Evolutionary conservation across 108 stramenopile genomes (phyloP).

Genomic region (Pseudonitzschia multistriata): DNA sequence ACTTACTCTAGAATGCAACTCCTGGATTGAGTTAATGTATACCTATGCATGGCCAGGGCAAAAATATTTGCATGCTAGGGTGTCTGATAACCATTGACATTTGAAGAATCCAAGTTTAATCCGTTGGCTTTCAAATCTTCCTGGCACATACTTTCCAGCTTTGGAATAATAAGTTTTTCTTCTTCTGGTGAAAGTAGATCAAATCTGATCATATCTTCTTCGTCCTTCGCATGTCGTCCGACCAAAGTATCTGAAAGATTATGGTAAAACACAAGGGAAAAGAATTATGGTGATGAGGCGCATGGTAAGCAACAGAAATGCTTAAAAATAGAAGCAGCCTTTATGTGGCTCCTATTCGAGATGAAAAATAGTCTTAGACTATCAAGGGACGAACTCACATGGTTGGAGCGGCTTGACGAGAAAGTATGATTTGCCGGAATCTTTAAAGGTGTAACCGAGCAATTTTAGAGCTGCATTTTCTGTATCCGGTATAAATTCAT

Average conservation of each 20-base stretch:
- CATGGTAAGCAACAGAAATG: neutral
- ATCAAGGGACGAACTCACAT: slow-evolving; percentile 6
- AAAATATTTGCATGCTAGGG: neutral
- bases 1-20: no score
- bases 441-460: slow-evolving; percentile 35
- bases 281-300: neutral
- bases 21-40: no score
- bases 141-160: slow-evolving; percentile 37
- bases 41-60: no score
- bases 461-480: slow-evolving; percentile 48
- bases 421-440: slow-evolving; percentile 39
- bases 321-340: no score
- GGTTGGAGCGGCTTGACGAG: slow-evolving; percentile 50
- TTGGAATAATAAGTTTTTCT: slow-evolving; percentile 39
- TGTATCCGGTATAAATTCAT: slow-evolving; percentile 22
- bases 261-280: neutral
- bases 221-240: slow-evolving; percentile 16
- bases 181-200: slow-evolving; percentile 48
- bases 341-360: no score
- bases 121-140: slow-evolving; percentile 38
- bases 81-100: neutral
- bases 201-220: slow-evolving; percentile 30
- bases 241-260: slow-evolving; percentile 8
- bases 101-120: slow-evolving; percentile 14
- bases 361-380: neutral